phyloP scores from a whole-genome alignment of 2,329 filamentous ascomycete species.

The Aspergillus jensenii region DNA sequence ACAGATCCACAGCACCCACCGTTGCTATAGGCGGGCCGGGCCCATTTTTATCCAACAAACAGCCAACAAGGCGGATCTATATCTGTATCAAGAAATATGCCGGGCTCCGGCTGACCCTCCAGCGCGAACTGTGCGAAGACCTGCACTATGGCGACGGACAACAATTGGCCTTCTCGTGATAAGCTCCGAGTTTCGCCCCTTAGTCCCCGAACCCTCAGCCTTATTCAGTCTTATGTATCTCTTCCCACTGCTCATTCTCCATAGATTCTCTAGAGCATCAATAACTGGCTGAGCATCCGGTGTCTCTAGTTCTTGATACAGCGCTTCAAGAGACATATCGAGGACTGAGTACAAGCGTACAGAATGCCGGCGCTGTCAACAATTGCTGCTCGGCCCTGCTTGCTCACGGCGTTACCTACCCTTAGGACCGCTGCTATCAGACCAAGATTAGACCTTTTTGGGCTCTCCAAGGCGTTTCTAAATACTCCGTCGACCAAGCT shows the following conservation, averaged over 20 bases:
- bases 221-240: neutral
- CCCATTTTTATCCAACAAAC: neutral
- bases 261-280: neutral
- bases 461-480: neutral
- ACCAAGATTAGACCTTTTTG: constrained; percentile 13
- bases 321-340: neutral
- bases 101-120: neutral
- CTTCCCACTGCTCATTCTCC: neutral
- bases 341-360: neutral
- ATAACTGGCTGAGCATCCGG: neutral
- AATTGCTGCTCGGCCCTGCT: neutral
- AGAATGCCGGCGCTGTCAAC: neutral
- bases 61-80: neutral
- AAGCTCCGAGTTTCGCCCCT: neutral
- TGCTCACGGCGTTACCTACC: neutral
- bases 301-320: neutral
- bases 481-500: neutral
- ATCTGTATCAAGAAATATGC: neutral
- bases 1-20: neutral
- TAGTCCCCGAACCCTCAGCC: neutral
- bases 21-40: neutral
- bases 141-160: neutral
- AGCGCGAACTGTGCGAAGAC: neutral
- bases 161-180: neutral
- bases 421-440: constrained; percentile 19